A percentile compares a stretch with the other conserved stretches of the same genome.
Evolutionary conservation across 1,284 basidiomycete species (phyloP).

Genomic region (Meripilus lineatus): DNA sequence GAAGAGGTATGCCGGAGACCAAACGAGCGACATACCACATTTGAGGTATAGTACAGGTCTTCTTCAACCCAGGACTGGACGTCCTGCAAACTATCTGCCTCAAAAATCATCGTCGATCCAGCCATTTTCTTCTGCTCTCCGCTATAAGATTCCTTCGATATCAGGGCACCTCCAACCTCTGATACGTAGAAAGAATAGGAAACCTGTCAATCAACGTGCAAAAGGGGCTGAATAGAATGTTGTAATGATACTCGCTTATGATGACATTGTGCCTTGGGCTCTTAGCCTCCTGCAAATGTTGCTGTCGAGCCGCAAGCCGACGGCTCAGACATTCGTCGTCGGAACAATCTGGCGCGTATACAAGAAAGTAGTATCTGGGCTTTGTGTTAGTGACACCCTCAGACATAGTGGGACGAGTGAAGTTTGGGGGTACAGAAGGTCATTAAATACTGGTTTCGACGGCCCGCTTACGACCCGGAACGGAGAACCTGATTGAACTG

Average conservation of each 20-base stretch:
- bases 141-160: conserved; percentile 21
- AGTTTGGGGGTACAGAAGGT: too few relatives aligned
- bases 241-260: conserved; percentile 16
- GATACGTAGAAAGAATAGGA: background rate
- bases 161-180: conserved; percentile 22
- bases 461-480: too few relatives aligned
- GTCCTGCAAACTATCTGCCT: conserved; percentile 24
- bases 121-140: conserved; percentile 22
- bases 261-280: conserved; percentile 12
- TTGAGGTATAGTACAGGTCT: conserved; percentile 26
- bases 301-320: conserved; percentile 27
- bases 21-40: conserved; percentile 24
- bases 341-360: conserved; percentile 36
- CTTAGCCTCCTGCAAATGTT: conserved; percentile 28
- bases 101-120: conserved; percentile 25
- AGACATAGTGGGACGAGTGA: too few relatives aligned
- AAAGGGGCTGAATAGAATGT: background rate
- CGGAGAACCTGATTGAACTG: too few relatives aligned
- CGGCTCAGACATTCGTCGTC: conserved; percentile 30
- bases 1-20: background rate
- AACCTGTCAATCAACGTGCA: background rate
- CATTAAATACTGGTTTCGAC: too few relatives aligned
- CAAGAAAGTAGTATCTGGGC: conserved; percentile 28
- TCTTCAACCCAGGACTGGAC: conserved; percentile 23
- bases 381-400: too few relatives aligned